Conservation (phyloP, 768 basidiomycete species). For the Pulveroboletus frians region DNA sequence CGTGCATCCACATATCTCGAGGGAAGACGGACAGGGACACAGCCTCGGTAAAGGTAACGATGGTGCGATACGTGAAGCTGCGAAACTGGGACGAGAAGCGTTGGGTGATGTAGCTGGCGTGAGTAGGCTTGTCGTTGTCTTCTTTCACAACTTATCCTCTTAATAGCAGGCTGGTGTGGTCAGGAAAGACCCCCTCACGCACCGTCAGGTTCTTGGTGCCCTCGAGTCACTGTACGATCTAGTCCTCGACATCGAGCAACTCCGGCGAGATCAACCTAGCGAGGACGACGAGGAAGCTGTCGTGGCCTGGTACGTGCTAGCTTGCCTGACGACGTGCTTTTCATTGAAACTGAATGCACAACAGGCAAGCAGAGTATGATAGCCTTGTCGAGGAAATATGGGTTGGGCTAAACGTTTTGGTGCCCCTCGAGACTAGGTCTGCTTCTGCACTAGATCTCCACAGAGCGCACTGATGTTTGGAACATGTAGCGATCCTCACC, state of each 20-base stretch:
- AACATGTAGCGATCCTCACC: constrained; percentile 75
- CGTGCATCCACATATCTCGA: constrained; percentile 48
- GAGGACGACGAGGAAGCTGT: constrained; percentile 43
- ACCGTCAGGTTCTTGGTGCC: constrained; percentile 69
- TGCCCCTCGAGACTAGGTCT: constrained; percentile 90
- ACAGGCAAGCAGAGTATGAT: constrained; percentile 56
- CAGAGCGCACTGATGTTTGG: neutral
- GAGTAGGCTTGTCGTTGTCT: constrained; percentile 7
- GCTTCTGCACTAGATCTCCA: constrained; percentile 3
- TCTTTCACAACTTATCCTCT: neutral
- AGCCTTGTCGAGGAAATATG: constrained; percentile 67
- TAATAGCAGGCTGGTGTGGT: constrained; percentile 57
- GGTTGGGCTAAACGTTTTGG: constrained; percentile 78
- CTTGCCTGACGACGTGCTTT: neutral
- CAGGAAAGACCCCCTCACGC: constrained; percentile 68
- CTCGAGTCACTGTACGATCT: constrained; percentile 85
- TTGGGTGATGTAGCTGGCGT: constrained; percentile 58
- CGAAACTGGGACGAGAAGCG: constrained; percentile 70
- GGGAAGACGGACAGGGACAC: constrained; percentile 38
- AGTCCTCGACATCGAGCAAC: constrained; percentile 79
- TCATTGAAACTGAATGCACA: constrained; percentile 2
- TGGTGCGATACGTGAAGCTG: constrained; percentile 67
- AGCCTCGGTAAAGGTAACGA: constrained; percentile 34
- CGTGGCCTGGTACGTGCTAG: constrained; percentile 40
- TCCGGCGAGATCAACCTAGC: constrained; percentile 70